A percentile compares a stretch with the other conserved stretches of the same genome.
Conservation (phyloP, 2,329 filamentous ascomycete genomes). For the Aspergillus melleus region DNA sequence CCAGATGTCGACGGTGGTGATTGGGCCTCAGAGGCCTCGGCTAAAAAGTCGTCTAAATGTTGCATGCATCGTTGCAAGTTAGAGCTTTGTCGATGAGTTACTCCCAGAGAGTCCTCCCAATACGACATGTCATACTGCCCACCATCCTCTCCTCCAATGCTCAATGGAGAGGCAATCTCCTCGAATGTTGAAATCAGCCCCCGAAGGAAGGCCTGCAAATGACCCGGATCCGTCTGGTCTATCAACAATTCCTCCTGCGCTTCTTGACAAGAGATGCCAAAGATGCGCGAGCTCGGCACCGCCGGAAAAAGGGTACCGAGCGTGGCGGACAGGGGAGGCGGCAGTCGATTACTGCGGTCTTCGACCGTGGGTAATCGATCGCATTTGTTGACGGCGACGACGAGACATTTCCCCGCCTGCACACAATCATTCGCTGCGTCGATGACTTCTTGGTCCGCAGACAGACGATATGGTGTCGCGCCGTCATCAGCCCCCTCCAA, state of each 20-base stretch:
- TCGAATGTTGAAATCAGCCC: constrained; percentile 68
- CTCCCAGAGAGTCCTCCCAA: constrained; percentile 81
- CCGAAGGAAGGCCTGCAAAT: constrained; percentile 68
- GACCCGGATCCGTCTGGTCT: constrained; percentile 56
- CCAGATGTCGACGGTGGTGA: constrained; percentile 13
- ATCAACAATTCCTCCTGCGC: constrained; percentile 37
- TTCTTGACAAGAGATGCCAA: constrained; percentile 72
- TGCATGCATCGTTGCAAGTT: constrained; percentile 72
- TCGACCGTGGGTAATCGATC: constrained; percentile 45
- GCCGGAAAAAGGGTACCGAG: constrained; percentile 44
- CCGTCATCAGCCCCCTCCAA: constrained; percentile 55
- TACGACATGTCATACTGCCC: constrained; percentile 60
- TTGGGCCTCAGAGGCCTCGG: constrained; percentile 46
- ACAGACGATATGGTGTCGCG: constrained; percentile 27
- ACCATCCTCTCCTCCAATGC: constrained; percentile 33
- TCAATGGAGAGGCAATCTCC: constrained; percentile 41
- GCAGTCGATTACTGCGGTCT: constrained; percentile 12
- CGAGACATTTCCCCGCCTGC: constrained; percentile 51
- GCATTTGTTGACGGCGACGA: constrained; percentile 63
- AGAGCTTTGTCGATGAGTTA: constrained; percentile 84
- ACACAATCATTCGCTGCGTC: constrained; percentile 54
- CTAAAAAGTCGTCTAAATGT: constrained; percentile 73
- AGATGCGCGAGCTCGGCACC: constrained; percentile 49
- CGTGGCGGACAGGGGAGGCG: constrained; percentile 33
- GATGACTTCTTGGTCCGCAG: constrained; percentile 58